phyloP scores from a whole-genome alignment of 306 rosid species.

The Abrus precatorius region DNA sequence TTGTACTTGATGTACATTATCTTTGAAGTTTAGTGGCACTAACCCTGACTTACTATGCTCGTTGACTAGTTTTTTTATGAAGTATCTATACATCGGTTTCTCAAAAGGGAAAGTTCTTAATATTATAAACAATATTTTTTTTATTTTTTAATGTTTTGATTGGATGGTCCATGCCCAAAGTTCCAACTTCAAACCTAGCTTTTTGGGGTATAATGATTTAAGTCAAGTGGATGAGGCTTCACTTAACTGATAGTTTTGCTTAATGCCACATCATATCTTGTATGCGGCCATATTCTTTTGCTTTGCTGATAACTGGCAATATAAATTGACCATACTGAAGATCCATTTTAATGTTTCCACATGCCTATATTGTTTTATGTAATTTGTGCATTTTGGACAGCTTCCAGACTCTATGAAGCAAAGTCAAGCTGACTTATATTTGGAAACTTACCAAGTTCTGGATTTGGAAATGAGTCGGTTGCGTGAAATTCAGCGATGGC shows the following conservation, averaged over 20 bases:
- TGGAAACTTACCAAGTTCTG: conserved; percentile 97
- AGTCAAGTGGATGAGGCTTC: conserved; percentile 29
- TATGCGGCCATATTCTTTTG: conserved; percentile 24
- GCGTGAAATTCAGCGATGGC: conserved; percentile 98
- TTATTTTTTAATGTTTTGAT: background rate
- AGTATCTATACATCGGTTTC: conserved; percentile 6
- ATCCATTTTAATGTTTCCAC: conserved; percentile 38
- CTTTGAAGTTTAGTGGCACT: conserved; percentile 26
- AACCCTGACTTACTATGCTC: background rate
- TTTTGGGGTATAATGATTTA: conserved; percentile 33
- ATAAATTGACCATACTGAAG: conserved; percentile 13
- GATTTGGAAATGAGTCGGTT: conserved; percentile 99
- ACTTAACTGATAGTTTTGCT: conserved; percentile 11
- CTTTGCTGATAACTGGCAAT: conserved; percentile 35
- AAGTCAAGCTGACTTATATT: conserved; percentile 96
- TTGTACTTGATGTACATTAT: conserved; percentile 28
- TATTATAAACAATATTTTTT: background rate
- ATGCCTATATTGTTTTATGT: conserved; percentile 17
- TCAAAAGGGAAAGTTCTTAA: conserved; percentile 17
- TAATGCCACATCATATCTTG: conserved; percentile 38
- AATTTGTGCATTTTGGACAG: conserved; percentile 56
- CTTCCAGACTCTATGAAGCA: conserved; percentile 99
- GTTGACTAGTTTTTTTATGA: conserved; percentile 15
- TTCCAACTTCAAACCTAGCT: conserved; percentile 16
- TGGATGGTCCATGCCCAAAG: conserved; percentile 33